A percentile compares a stretch with the other conserved stretches of the same genome.
phyloP scores from a whole-genome alignment of 2,329 filamentous ascomycete genomes.

The Trichoderma brevicompactum region DNA sequence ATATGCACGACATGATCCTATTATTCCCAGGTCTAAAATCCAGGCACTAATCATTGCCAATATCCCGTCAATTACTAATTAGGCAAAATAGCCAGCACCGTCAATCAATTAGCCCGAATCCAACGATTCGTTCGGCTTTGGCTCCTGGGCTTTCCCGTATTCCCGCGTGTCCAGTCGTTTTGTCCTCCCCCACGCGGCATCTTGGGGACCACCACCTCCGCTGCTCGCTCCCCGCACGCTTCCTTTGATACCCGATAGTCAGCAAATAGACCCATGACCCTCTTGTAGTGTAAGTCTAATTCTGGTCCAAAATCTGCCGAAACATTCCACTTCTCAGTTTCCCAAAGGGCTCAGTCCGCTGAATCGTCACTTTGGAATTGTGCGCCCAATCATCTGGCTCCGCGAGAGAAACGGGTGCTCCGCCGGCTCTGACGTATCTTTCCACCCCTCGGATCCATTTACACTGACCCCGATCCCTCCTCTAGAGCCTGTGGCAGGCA shows the following conservation, averaged over 20 bases:
- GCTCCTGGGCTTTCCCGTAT: background rate
- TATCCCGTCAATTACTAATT: background rate
- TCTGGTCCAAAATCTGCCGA: background rate
- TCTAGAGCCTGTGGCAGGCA: background rate
- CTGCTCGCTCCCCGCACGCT: constrained; percentile 15
- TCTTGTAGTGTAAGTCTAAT: background rate
- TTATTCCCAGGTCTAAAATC: background rate
- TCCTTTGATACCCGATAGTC: background rate
- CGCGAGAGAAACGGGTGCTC: background rate
- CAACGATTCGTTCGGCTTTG: background rate
- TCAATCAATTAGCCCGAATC: background rate
- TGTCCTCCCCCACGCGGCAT: background rate
- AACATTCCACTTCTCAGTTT: background rate
- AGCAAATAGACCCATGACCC: constrained; percentile 1
- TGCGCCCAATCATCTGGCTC: background rate
- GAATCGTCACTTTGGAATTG: background rate
- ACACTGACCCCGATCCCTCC: background rate
- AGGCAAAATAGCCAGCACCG: background rate
- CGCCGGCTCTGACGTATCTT: background rate
- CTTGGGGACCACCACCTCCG: background rate
- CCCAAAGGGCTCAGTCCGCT: background rate
- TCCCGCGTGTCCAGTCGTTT: background rate
- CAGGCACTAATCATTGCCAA: background rate
- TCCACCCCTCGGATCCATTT: background rate
- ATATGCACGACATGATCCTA: background rate